Evolutionary conservation across 1,139 yeast genomes (phyloP).

Genomic region (Debaryomyces robertsiae): DNA sequence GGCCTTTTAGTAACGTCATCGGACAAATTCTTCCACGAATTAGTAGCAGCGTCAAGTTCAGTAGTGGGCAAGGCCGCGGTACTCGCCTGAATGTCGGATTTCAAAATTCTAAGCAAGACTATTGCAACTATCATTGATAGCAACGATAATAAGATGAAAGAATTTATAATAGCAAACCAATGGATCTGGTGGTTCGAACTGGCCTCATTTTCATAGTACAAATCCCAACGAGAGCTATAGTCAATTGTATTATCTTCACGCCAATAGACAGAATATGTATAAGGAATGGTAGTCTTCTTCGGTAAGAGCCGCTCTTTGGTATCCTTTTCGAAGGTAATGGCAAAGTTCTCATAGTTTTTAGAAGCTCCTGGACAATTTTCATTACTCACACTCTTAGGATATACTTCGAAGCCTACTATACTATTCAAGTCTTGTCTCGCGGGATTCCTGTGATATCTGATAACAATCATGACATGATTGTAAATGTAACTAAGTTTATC

Average conservation of each 20-base stretch:
- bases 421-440: conserved; percentile 44
- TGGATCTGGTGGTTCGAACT: conserved; percentile 53
- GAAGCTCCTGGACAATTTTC: conserved; percentile 71
- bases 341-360: conserved; percentile 56
- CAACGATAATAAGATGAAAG: conserved; percentile 60
- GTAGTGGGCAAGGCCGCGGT: conserved; percentile 21
- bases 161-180: conserved; percentile 71
- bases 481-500: conserved; percentile 62
- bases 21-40: conserved; percentile 55
- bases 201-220: conserved; percentile 64
- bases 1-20: conserved; percentile 62
- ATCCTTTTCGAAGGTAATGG: conserved; percentile 33
- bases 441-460: conserved; percentile 66
- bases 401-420: conserved; percentile 89
- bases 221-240: conserved; percentile 75
- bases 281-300: conserved; percentile 53
- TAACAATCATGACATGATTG: conserved; percentile 80
- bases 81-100: conserved; percentile 34
- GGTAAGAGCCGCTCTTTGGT: conserved; percentile 21
- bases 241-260: conserved; percentile 72
- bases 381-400: conserved; percentile 77
- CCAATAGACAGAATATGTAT: conserved; percentile 88
- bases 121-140: conserved; percentile 66
- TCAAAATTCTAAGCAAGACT: conserved; percentile 56
- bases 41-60: conserved; percentile 12